phyloP scores from a whole-genome alignment of 2,329 filamentous ascomycete species.

The Shiraia sp. region DNA sequence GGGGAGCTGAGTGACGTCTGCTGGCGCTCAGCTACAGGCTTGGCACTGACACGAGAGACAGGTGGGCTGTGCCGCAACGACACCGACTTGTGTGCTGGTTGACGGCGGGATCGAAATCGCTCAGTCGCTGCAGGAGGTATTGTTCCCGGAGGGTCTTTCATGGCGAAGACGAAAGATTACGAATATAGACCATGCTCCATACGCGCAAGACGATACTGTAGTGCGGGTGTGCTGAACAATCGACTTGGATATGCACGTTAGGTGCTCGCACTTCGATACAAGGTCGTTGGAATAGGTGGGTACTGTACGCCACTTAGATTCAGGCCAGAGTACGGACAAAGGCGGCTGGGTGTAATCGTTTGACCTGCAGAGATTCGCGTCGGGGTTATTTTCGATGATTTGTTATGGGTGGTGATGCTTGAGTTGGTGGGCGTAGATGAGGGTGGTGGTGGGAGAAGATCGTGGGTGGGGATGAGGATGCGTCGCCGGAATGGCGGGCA shows the following conservation, averaged over 20 bases:
- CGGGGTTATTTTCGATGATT: background rate
- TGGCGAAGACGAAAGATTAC: slow-evolving; percentile 17
- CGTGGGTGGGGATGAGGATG: background rate
- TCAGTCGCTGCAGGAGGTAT: slow-evolving; percentile 10
- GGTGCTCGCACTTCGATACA: background rate
- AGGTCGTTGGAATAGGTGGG: background rate
- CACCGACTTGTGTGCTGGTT: slow-evolving; percentile 51
- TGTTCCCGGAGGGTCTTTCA: slow-evolving; percentile 28
- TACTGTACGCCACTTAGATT: background rate
- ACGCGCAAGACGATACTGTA: slow-evolving; percentile 7
- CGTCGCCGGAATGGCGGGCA: slow-evolving; percentile 11
- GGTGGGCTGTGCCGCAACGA: slow-evolving; percentile 49
- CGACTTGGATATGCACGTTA: background rate
- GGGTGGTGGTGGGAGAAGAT: slow-evolving; percentile 1
- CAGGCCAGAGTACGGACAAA: background rate
- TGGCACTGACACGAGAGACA: background rate
- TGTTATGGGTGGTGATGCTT: background rate
- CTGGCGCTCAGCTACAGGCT: slow-evolving; percentile 7
- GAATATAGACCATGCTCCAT: slow-evolving; percentile 18
- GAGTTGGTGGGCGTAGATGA: slow-evolving; percentile 1
- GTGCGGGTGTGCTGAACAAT: background rate
- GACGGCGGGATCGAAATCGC: slow-evolving; percentile 45
- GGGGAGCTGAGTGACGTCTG: slow-evolving; percentile 25
- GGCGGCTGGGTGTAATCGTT: too few relatives aligned
- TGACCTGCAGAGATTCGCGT: background rate